Conservation (phyloP, 768 basidiomycete genomes). For the Sporobolomyces phaffii region DNA sequence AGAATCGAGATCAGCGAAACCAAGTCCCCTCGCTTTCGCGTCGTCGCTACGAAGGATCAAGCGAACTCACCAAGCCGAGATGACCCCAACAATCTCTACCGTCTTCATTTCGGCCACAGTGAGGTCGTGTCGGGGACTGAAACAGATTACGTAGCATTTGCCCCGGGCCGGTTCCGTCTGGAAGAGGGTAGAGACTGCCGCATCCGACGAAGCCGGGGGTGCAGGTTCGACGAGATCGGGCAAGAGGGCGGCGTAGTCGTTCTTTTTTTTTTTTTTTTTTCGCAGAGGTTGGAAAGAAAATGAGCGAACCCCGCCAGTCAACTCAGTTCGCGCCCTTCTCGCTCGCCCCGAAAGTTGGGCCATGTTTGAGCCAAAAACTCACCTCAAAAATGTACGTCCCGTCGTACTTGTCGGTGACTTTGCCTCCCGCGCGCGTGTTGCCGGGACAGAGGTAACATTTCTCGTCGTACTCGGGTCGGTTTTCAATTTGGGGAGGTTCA, state of each 20-base stretch:
- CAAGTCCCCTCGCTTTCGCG: constrained; percentile 51
- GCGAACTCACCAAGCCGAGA: constrained; percentile 65
- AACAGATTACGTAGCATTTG: constrained; percentile 79
- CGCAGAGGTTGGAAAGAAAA: background rate
- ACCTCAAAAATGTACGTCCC: constrained; percentile 54
- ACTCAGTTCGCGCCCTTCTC: too few relatives aligned
- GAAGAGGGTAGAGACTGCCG: constrained; percentile 39
- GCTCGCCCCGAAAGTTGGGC: too few relatives aligned
- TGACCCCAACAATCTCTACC: constrained; percentile 59
- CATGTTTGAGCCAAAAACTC: too few relatives aligned
- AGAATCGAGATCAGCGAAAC: background rate
- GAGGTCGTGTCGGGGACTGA: constrained; percentile 77
- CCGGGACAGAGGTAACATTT: constrained; percentile 83
- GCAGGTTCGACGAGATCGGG: constrained; percentile 29
- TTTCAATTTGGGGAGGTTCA: constrained; percentile 58
- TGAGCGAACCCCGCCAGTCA: too few relatives aligned
- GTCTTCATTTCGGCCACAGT: constrained; percentile 64
- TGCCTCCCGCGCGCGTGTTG: constrained; percentile 67
- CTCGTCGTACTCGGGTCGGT: constrained; percentile 36
- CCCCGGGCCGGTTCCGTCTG: constrained; percentile 64
- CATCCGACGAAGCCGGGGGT: background rate
- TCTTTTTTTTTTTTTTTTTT: constrained; percentile 15
- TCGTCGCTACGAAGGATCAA: constrained; percentile 13
- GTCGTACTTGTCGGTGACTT: constrained; percentile 62
- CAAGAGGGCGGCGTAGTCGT: constrained; percentile 42